phyloP scores from a whole-genome alignment of 106 monocot genomes.

The Amphibolis antarctica region DNA sequence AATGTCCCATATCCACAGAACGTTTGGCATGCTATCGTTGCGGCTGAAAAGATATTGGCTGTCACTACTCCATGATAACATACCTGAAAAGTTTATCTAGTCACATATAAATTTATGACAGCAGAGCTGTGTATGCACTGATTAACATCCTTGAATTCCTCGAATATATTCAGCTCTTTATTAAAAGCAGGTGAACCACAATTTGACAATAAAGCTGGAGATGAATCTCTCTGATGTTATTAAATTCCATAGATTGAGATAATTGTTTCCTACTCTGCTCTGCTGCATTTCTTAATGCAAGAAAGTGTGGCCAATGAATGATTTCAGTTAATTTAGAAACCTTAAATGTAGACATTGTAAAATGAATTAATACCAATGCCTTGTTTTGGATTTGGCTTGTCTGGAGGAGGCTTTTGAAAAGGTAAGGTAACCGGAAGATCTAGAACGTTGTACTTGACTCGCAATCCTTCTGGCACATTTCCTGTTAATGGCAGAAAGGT shows the following conservation, averaged over 20 bases:
- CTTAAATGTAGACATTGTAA: background rate
- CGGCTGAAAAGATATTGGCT: slow-evolving; percentile 80
- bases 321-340: background rate
- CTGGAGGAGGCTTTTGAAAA: slow-evolving; percentile 57
- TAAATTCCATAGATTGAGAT: too few species aligned
- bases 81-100: slow-evolving; percentile 30
- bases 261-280: too few species aligned
- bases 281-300: too few species aligned
- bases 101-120: too few species aligned
- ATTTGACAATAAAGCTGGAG: too few species aligned
- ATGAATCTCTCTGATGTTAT: too few species aligned
- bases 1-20: slow-evolving; percentile 96
- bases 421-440: slow-evolving; percentile 72
- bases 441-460: slow-evolving; percentile 83
- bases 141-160: background rate
- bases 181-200: too few species aligned
- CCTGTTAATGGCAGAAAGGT: slow-evolving; percentile 18
- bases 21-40: slow-evolving; percentile 83
- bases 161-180: too few species aligned
- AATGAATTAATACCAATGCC: slow-evolving; percentile 55
- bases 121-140: background rate
- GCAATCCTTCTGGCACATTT: slow-evolving; percentile 45
- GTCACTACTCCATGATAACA: slow-evolving; percentile 84
- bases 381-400: slow-evolving; percentile 97
- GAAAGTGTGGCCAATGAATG: background rate